These are phyloP conservation scores for Trichosanthes truncata DNA, from an alignment of 306 rosid genomes.

Conservation along the genomic window DNA sequence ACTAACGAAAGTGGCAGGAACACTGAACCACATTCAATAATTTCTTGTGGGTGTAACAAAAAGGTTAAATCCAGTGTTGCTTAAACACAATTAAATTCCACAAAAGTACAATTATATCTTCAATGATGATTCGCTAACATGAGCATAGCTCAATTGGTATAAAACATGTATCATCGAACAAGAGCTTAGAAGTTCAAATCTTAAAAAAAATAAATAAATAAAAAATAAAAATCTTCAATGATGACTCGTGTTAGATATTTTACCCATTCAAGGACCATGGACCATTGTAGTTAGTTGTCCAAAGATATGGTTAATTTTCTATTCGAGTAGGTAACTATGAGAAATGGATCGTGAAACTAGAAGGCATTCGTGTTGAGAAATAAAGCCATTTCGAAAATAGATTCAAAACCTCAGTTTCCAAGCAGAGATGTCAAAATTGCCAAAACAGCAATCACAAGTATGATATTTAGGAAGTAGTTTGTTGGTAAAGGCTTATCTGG, in stretches of 20 bases:
- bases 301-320: neutral
- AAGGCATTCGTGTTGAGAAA: neutral
- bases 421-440: conserved; percentile 67
- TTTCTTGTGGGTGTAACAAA: neutral
- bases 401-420: conserved; percentile 36
- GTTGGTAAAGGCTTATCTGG: conserved; percentile 80
- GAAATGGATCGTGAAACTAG: neutral
- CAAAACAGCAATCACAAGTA: conserved; percentile 59
- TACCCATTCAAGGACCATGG: neutral
- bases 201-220: too few relatives aligned
- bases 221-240: too few relatives aligned
- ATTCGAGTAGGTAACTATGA: neutral
- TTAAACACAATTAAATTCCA: neutral
- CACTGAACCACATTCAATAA: neutral
- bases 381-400: neutral
- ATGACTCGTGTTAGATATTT: neutral
- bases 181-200: too few relatives aligned
- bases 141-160: too few relatives aligned
- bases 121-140: too few relatives aligned
- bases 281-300: neutral
- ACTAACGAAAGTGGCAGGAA: neutral
- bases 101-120: neutral
- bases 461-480: conserved; percentile 71
- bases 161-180: too few relatives aligned
- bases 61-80: neutral